Evolutionary conservation across 2,329 filamentous ascomycete species (phyloP).

Genomic region (Simplicillium aogashimaense): DNA sequence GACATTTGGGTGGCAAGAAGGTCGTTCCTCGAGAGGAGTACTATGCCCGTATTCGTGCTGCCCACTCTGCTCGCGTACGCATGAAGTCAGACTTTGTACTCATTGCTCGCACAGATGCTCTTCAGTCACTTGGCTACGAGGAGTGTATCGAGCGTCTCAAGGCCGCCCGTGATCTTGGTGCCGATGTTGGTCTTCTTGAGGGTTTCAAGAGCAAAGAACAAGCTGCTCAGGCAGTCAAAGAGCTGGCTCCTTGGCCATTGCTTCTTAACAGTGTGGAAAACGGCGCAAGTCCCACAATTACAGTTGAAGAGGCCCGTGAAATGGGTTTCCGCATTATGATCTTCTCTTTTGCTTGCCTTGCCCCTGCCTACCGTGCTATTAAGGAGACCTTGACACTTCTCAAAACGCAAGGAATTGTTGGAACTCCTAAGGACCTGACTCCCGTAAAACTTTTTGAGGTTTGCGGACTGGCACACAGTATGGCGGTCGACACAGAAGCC

Average conservation of each 20-base stretch:
- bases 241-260: constrained; percentile 38
- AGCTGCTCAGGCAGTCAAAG: constrained; percentile 32
- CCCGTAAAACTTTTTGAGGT: constrained; percentile 39
- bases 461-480: constrained; percentile 38
- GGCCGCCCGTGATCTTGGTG: constrained; percentile 41
- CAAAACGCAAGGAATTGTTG: constrained; percentile 26
- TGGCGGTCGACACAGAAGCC: constrained; percentile 32
- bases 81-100: constrained; percentile 49
- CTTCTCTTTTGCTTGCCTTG: constrained; percentile 39
- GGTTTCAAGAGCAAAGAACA: constrained; percentile 43
- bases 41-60: constrained; percentile 44
- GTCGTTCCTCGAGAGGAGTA: constrained; percentile 44
- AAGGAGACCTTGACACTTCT: constrained; percentile 25
- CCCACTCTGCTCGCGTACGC: constrained; percentile 36
- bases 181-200: constrained; percentile 51
- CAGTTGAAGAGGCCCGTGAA: constrained; percentile 38
- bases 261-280: constrained; percentile 49
- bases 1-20: constrained; percentile 52
- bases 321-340: constrained; percentile 52
- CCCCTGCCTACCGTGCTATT: constrained; percentile 34
- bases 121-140: constrained; percentile 47
- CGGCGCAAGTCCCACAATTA: constrained; percentile 44
- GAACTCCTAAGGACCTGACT: constrained; percentile 30
- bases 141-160: constrained; percentile 41
- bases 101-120: constrained; percentile 54